These are phyloP conservation scores for Russula sp. DNA, from an alignment of 768 basidiomycete species.

Conservation along the genomic window DNA sequence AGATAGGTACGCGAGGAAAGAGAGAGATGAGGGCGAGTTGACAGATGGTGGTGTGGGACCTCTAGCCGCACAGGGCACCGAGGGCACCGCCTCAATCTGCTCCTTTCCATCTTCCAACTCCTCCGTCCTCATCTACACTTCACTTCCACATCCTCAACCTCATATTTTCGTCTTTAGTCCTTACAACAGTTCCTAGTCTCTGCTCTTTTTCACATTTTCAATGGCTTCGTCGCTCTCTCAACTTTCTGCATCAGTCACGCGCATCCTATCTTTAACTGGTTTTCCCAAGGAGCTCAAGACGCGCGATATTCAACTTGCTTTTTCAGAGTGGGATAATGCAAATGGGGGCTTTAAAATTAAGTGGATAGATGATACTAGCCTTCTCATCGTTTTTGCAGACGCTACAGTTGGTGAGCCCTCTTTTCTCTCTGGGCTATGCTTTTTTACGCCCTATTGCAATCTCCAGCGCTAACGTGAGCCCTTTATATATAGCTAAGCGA, in stretches of 20 bases:
- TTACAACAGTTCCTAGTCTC: constrained; percentile 25
- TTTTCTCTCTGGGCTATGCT: constrained; percentile 9
- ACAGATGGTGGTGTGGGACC: constrained; percentile 1
- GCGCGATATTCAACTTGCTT: constrained; percentile 89
- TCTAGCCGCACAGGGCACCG: background rate
- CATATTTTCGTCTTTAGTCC: constrained; percentile 6
- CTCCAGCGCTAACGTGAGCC: constrained; percentile 15
- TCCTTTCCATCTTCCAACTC: constrained; percentile 10
- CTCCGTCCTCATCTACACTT: constrained; percentile 10
- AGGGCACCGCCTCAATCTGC: background rate
- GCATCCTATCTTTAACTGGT: constrained; percentile 88
- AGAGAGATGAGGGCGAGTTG: background rate
- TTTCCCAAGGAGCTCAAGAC: constrained; percentile 97
- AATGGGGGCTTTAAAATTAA: constrained; percentile 98
- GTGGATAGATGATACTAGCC: constrained; percentile 96
- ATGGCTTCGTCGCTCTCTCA: constrained; percentile 76
- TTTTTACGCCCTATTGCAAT: constrained; percentile 6
- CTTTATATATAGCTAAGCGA: constrained; percentile 71
- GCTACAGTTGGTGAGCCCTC: constrained; percentile 74
- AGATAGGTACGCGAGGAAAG: background rate
- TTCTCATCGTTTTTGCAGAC: constrained; percentile 92
- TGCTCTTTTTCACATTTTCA: constrained; percentile 21
- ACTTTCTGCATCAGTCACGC: constrained; percentile 92
- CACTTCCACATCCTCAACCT: constrained; percentile 22
- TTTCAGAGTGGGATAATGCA: constrained; percentile 81